These are phyloP conservation scores for Wickerhamiella brachini DNA, from an alignment of 805 yeast species.

Conservation along the genomic window DNA sequence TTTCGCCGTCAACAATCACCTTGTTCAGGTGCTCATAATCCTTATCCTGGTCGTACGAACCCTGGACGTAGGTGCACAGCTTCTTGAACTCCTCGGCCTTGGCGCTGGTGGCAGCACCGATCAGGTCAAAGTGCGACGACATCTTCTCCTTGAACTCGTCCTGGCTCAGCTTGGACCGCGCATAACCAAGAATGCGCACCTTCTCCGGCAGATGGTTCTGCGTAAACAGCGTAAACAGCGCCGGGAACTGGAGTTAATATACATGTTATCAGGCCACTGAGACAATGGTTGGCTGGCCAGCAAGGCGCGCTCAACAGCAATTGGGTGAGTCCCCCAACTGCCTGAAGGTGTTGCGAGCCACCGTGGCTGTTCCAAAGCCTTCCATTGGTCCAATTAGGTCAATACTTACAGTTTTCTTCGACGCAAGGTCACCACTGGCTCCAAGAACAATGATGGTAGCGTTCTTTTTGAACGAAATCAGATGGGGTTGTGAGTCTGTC, in stretches of 20 bases:
- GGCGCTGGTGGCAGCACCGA: conserved; percentile 30
- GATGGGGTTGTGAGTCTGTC: not conserved
- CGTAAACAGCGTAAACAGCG: conserved; percentile 33
- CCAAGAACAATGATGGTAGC: conserved; percentile 18
- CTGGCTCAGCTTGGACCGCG: conserved; percentile 60
- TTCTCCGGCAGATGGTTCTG: conserved; percentile 63
- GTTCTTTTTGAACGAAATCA: conserved; percentile 4
- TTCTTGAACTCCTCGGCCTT: conserved; percentile 47
- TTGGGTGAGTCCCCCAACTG: not conserved
- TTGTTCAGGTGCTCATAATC: conserved; percentile 51
- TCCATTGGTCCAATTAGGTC: not conserved
- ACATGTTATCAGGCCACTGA: too few relatives aligned
- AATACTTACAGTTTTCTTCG: conserved; percentile 16
- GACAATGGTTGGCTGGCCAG: too few relatives aligned
- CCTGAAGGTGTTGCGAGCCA: not conserved
- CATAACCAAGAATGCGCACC: conserved; percentile 78
- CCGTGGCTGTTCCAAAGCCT: not conserved
- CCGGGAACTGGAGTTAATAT: conserved; percentile 23
- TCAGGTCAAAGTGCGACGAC: conserved; percentile 43
- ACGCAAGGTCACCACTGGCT: conserved; percentile 27
- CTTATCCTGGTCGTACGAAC: conserved; percentile 66
- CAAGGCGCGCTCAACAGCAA: not conserved
- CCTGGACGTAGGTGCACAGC: conserved; percentile 54
- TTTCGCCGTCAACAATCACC: conserved; percentile 48
- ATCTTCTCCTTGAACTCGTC: conserved; percentile 60